phyloP scores from a whole-genome alignment of 805 yeast genomes.

The Ogataea chonburiensis region DNA sequence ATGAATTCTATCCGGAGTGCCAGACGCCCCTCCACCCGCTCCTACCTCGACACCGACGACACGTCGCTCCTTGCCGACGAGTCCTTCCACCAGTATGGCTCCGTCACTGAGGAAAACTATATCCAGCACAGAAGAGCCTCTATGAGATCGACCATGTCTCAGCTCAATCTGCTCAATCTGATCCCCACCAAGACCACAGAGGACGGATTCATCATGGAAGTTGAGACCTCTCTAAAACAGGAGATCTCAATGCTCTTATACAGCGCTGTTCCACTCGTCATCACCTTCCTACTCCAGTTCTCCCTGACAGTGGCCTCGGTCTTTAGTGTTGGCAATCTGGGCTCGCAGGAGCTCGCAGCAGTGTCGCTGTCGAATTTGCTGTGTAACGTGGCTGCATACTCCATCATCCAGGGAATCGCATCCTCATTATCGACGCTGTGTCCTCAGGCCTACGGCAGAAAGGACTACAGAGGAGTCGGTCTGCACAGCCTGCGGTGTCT shows the following conservation, averaged over 20 bases:
- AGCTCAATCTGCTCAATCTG: slow-evolving; percentile 17
- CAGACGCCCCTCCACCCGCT: slow-evolving; percentile 15
- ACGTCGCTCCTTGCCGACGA: slow-evolving; percentile 14
- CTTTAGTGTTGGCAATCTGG: slow-evolving; percentile 57
- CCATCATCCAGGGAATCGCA: slow-evolving; percentile 56
- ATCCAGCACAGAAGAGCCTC: slow-evolving; percentile 32
- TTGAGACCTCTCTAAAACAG: slow-evolving; percentile 37
- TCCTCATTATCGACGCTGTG: slow-evolving; percentile 58
- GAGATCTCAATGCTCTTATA: slow-evolving; percentile 41
- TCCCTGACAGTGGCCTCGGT: slow-evolving; percentile 54
- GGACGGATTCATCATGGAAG: slow-evolving; percentile 35
- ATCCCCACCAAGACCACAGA: slow-evolving; percentile 26
- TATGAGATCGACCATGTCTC: slow-evolving; percentile 22
- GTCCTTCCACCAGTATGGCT: slow-evolving; percentile 25
- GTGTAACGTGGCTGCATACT: slow-evolving; percentile 54
- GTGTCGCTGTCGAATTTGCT: slow-evolving; percentile 58
- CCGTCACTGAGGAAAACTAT: slow-evolving; percentile 23
- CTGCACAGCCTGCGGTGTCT: slow-evolving; percentile 50
- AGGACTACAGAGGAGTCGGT: slow-evolving; percentile 50
- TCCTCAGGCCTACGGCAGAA: slow-evolving; percentile 61
- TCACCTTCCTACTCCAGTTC: slow-evolving; percentile 54
- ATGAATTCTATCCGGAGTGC: slow-evolving; percentile 8
- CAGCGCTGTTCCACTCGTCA: slow-evolving; percentile 49
- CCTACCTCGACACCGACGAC: slow-evolving; percentile 16
- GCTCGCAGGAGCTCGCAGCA: slow-evolving; percentile 58